A percentile compares a stretch with the other conserved stretches of the same genome.
Conservation (phyloP, 139 green algal genomes). For the Chloropicon primus region DNA sequence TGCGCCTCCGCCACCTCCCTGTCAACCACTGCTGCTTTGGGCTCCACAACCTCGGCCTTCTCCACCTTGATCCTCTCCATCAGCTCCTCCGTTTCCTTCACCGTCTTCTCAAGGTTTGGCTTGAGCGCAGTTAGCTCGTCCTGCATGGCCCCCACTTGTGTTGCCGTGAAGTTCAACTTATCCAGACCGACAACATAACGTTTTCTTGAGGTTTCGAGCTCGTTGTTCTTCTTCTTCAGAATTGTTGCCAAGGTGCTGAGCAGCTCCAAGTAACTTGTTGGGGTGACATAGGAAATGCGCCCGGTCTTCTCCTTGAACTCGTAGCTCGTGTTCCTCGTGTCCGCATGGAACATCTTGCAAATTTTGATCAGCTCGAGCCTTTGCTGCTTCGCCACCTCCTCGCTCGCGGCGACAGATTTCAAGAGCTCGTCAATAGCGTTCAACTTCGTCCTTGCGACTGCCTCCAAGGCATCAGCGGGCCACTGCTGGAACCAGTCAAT, state of each 20-base stretch:
- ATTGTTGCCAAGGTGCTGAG: constrained; percentile 18
- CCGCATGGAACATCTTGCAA: constrained; percentile 35
- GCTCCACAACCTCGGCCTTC: constrained; percentile 61
- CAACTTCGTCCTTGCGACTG: constrained; percentile 27
- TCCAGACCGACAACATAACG: constrained; percentile 51
- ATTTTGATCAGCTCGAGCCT: constrained; percentile 35
- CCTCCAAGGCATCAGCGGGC: constrained; percentile 47
- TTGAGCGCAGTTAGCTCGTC: constrained; percentile 53
- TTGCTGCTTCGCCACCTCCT: constrained; percentile 13
- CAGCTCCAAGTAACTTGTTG: constrained; percentile 31
- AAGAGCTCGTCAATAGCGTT: not conserved
- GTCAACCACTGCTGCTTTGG: constrained; percentile 45
- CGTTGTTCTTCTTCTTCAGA: constrained; percentile 10
- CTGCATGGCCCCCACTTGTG: constrained; percentile 34
- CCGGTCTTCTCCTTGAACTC: constrained; percentile 8
- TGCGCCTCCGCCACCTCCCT: constrained; percentile 41
- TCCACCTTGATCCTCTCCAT: constrained; percentile 32
- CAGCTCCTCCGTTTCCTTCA: constrained; percentile 46
- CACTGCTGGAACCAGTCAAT: constrained; percentile 35
- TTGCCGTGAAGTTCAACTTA: constrained; percentile 33
- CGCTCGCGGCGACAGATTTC: constrained; percentile 7
- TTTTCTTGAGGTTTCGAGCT: constrained; percentile 7
- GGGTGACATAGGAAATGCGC: constrained; percentile 28
- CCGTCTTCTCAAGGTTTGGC: constrained; percentile 54
- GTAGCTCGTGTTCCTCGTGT: constrained; percentile 22